Conservation (phyloP, 2,329 filamentous ascomycete species). For the Orbilia javanica region DNA sequence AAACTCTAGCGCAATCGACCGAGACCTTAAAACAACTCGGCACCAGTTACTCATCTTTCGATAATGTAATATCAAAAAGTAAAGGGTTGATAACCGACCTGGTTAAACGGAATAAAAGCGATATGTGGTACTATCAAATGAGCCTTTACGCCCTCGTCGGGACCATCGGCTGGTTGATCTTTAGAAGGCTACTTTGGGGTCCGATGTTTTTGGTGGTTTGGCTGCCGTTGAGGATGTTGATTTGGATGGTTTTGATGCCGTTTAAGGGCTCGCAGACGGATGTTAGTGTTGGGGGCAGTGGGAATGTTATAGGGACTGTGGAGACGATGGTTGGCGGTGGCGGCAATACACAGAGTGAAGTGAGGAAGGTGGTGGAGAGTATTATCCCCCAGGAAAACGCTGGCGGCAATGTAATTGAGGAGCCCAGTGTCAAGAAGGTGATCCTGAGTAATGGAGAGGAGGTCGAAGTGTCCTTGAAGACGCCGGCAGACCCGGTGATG, state of each 20-base stretch:
- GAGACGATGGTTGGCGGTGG: constrained; percentile 61
- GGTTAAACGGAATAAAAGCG: constrained; percentile 89
- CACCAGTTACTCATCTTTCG: constrained; percentile 83
- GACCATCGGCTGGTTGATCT: constrained; percentile 87
- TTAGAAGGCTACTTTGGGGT: constrained; percentile 85
- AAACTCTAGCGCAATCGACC: constrained; percentile 86
- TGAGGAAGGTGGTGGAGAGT: constrained; percentile 71
- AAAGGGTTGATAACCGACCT: constrained; percentile 81
- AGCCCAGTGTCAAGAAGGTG: constrained; percentile 33
- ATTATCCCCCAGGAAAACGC: constrained; percentile 67
- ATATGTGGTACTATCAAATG: constrained; percentile 97
- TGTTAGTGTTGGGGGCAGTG: constrained; percentile 68
- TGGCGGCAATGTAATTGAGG: constrained; percentile 58
- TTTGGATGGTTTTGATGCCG: constrained; percentile 65
- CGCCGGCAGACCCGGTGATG: background rate
- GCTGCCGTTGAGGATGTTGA: constrained; percentile 79
- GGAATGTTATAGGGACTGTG: constrained; percentile 52
- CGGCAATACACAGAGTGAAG: constrained; percentile 66
- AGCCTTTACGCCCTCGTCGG: constrained; percentile 83
- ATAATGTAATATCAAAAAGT: constrained; percentile 80
- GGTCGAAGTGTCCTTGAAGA: constrained; percentile 62
- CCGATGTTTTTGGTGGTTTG: constrained; percentile 90
- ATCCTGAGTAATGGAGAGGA: constrained; percentile 57
- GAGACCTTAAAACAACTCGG: constrained; percentile 83
- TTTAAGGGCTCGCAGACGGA: constrained; percentile 38